These are phyloP conservation scores for Huiozyma sinensis DNA, from an alignment of 805 yeast species.

Conservation along the genomic window DNA sequence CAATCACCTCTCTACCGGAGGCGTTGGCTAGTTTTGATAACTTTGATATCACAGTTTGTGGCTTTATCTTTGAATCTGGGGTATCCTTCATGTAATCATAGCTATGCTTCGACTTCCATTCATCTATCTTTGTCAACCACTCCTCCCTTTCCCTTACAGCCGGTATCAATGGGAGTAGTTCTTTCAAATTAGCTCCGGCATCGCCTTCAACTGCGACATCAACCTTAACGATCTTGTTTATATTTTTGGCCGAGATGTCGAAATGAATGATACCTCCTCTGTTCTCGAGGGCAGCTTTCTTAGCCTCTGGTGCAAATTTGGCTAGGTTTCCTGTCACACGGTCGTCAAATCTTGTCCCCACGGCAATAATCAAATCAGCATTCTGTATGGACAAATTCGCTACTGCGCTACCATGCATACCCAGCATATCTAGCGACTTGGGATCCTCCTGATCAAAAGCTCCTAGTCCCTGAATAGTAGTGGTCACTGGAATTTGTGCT, in stretches of 20 bases:
- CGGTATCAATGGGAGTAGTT: conserved; percentile 60
- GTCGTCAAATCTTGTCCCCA: conserved; percentile 97
- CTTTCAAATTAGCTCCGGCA: conserved; percentile 65
- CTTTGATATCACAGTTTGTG: conserved; percentile 80
- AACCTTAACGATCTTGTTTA: conserved; percentile 93
- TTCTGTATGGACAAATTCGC: conserved; percentile 91
- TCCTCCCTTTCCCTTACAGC: conserved; percentile 57
- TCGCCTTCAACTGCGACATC: conserved; percentile 97
- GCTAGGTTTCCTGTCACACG: conserved; percentile 85
- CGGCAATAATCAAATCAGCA: conserved; percentile 86
- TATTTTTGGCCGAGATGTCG: conserved; percentile 92
- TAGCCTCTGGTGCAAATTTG: conserved; percentile 91
- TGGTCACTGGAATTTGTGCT: conserved; percentile 91
- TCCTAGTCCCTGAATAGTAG: conserved; percentile 89
- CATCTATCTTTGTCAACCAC: conserved; percentile 66
- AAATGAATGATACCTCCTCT: conserved; percentile 96
- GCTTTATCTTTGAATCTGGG: conserved; percentile 72
- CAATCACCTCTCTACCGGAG: conserved; percentile 58
- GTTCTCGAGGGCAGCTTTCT: conserved; percentile 72
- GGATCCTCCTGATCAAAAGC: conserved; percentile 87
- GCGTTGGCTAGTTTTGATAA: conserved; percentile 56
- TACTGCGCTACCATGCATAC: conserved; percentile 96
- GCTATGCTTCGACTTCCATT: conserved; percentile 84
- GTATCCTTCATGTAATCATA: conserved; percentile 74
- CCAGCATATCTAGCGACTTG: conserved; percentile 89